Conservation (phyloP, 2,329 filamentous ascomycete species). For the Ramichloridium luteum region DNA sequence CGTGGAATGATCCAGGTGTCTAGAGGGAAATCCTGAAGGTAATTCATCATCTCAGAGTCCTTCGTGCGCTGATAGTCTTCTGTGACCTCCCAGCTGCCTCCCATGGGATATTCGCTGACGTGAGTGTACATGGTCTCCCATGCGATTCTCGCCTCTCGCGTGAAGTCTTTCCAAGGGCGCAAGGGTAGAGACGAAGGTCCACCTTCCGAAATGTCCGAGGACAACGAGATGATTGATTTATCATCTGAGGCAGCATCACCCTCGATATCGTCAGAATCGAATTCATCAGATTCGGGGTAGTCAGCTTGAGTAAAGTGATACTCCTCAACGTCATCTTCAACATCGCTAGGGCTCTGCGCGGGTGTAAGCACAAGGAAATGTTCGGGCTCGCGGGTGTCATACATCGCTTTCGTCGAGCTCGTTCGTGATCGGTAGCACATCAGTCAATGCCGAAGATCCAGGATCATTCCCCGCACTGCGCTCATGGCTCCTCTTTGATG, state of each 20-base stretch:
- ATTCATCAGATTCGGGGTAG: conserved; percentile 9
- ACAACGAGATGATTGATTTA: conserved; percentile 15
- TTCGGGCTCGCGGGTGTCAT: too few relatives aligned
- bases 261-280: conserved; percentile 7
- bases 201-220: conserved; percentile 9
- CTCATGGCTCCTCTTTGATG: too few relatives aligned
- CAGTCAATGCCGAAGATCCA: too few relatives aligned
- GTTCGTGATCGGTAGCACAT: not conserved
- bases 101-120: conserved; percentile 9
- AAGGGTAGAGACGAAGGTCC: conserved; percentile 3
- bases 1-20: conserved; percentile 19
- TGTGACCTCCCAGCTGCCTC: conserved; percentile 17
- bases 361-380: too few relatives aligned
- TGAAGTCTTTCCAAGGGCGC: conserved; percentile 17
- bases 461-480: too few relatives aligned
- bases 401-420: conserved; percentile 18
- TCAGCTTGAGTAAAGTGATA: conserved; percentile 12
- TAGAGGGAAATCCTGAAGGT: conserved; percentile 19
- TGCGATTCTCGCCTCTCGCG: conserved; percentile 7
- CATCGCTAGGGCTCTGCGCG: too few relatives aligned
- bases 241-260: conserved; percentile 6
- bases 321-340: conserved; percentile 11
- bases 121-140: conserved; percentile 19
- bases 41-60: conserved; percentile 19
- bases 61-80: conserved; percentile 19